A percentile compares a stretch with the other conserved stretches of the same genome.
phyloP scores from a whole-genome alignment of 805 yeast species.

The Kockiozyma suomiensis region DNA sequence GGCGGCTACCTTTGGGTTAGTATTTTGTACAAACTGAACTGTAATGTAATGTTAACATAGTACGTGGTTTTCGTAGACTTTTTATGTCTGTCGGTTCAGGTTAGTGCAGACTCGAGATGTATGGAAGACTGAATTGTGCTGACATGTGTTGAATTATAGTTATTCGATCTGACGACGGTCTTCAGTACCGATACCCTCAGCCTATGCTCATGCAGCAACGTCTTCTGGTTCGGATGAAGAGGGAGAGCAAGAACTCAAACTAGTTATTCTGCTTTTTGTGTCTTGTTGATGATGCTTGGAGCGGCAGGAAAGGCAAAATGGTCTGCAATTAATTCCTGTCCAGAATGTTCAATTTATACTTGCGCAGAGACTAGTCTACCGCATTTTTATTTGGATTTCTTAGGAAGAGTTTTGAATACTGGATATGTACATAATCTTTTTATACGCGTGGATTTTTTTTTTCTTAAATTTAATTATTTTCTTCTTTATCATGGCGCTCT shows the following conservation, averaged over 20 bases:
- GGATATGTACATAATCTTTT: not conserved
- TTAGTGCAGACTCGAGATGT: not conserved
- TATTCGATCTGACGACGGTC: constrained; percentile 67
- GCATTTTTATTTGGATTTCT: not conserved
- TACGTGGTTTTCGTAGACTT: constrained; percentile 43
- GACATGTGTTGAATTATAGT: constrained; percentile 45
- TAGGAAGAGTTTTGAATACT: not conserved
- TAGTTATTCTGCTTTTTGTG: not conserved
- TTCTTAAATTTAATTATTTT: not conserved
- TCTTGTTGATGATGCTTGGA: not conserved
- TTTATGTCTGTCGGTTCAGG: constrained; percentile 92
- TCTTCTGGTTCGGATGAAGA: not conserved
- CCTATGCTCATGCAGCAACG: constrained; percentile 8
- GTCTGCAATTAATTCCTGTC: no score
- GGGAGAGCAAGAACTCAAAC: not conserved
- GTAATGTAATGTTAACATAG: not conserved
- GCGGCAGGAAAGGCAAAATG: no score
- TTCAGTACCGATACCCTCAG: constrained; percentile 3
- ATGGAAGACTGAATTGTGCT: no score
- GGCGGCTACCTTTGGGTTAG: constrained; percentile 87
- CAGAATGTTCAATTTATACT: no score
- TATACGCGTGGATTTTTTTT: not conserved
- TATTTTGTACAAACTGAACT: not conserved
- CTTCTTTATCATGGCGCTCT: no score
- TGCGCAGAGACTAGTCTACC: not conserved